These are phyloP conservation scores for Diaporthe aspalathi DNA, from an alignment of 2,329 filamentous ascomycete species.

Conservation along the genomic window DNA sequence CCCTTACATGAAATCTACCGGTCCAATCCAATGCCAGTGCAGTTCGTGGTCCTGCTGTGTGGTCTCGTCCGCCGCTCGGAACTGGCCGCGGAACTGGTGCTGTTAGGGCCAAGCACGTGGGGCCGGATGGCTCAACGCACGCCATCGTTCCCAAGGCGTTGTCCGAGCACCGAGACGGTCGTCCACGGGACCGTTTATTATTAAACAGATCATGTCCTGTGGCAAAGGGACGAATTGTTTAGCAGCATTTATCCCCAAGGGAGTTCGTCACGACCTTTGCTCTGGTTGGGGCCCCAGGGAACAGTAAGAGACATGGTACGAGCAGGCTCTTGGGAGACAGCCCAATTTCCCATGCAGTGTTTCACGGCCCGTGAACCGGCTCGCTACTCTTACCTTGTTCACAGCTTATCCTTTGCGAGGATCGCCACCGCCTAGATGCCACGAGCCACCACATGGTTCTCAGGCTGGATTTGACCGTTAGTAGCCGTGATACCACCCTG, in stretches of 20 bases:
- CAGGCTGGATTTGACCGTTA: background rate
- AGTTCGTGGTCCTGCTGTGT: background rate
- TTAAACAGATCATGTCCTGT: background rate
- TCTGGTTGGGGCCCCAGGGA: background rate
- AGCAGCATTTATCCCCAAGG: too few relatives aligned
- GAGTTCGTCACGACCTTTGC: too few relatives aligned
- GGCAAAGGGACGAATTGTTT: too few relatives aligned
- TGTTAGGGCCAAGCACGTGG: background rate
- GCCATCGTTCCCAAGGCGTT: background rate
- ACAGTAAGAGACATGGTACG: background rate
- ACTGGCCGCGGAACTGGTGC: background rate
- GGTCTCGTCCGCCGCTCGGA: too few relatives aligned
- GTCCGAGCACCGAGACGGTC: background rate
- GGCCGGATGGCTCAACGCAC: background rate
- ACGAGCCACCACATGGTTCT: background rate
- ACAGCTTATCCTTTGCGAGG: constrained; percentile 3
- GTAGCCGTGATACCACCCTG: background rate
- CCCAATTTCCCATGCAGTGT: background rate
- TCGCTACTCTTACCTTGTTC: background rate
- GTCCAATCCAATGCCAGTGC: background rate
- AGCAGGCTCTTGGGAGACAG: background rate
- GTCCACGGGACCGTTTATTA: background rate
- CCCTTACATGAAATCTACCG: background rate
- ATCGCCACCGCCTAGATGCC: background rate
- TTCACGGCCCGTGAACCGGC: background rate